These are phyloP conservation scores for Metarhizium anisopliae DNA, from an alignment of 2,329 filamentous ascomycete species.

Conservation along the genomic window DNA sequence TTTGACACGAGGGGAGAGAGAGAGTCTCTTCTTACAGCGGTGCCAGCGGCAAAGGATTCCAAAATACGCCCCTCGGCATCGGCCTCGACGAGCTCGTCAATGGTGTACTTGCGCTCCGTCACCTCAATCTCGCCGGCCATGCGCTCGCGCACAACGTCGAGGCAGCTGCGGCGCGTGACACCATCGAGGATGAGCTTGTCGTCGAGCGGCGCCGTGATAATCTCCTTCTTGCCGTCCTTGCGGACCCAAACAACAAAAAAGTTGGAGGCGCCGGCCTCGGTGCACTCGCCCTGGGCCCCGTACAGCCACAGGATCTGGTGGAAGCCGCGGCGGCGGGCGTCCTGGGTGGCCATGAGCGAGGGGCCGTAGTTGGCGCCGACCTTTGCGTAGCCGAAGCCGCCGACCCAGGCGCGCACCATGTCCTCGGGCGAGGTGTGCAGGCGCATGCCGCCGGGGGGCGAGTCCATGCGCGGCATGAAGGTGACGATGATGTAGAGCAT, in stretches of 20 bases:
- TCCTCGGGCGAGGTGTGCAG: conserved; percentile 73
- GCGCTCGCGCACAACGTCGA: conserved; percentile 61
- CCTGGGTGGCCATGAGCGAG: conserved; percentile 65
- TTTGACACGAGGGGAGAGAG: background rate
- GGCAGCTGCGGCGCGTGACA: conserved; percentile 72
- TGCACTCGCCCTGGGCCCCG: conserved; percentile 66
- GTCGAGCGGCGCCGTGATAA: conserved; percentile 76
- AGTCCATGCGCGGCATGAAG: conserved; percentile 50
- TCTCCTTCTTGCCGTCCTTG: conserved; percentile 42
- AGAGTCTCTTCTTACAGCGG: conserved; percentile 52
- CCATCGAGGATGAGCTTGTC: conserved; percentile 81
- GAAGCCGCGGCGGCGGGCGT: conserved; percentile 65
- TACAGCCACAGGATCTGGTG: conserved; percentile 95
- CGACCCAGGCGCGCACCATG: conserved; percentile 84
- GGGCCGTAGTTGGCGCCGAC: conserved; percentile 92
- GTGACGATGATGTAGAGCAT: conserved; percentile 74
- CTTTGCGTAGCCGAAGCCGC: conserved; percentile 87
- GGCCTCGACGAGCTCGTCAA: conserved; percentile 67
- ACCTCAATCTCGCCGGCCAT: conserved; percentile 55
- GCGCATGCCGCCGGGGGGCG: conserved; percentile 50
- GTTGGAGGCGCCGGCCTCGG: conserved; percentile 85
- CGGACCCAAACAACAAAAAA: conserved; percentile 77
- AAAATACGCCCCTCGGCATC: conserved; percentile 65
- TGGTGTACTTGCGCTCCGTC: conserved; percentile 75
- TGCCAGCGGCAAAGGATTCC: conserved; percentile 81